Evolutionary conservation across 768 basidiomycete species (phyloP).

Genomic region (Grammothele lineata): DNA sequence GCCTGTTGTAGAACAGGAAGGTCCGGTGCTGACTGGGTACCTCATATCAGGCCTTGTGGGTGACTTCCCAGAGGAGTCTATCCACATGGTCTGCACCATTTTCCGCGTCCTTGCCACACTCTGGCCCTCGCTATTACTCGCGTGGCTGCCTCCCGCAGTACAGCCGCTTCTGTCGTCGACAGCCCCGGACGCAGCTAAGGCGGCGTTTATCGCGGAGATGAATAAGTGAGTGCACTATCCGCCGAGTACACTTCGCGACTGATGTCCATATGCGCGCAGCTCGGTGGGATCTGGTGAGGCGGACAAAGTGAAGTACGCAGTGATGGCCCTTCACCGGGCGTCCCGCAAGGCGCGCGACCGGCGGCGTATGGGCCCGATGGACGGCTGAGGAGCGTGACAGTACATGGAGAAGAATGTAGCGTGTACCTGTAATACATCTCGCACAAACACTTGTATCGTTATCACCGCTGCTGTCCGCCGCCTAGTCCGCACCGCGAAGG

Average conservation of each 20-base stretch:
- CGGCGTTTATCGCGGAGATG: slow-evolving; percentile 70
- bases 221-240: slow-evolving; percentile 52
- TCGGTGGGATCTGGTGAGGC: slow-evolving; percentile 59
- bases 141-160: slow-evolving; percentile 70
- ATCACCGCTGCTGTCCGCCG: no score
- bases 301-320: slow-evolving; percentile 80
- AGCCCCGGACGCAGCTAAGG: slow-evolving; percentile 61
- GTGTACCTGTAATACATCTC: slow-evolving; percentile 15
- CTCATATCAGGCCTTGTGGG: slow-evolving; percentile 77
- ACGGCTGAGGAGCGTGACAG: slow-evolving; percentile 25
- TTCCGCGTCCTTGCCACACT: slow-evolving; percentile 61
- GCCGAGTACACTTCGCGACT: not conserved
- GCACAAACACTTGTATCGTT: slow-evolving; percentile 5
- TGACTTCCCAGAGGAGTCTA: slow-evolving; percentile 85
- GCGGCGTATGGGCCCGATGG: slow-evolving; percentile 38
- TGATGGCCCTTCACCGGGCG: slow-evolving; percentile 65
- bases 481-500: no score
- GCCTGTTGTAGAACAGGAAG: slow-evolving; percentile 61
- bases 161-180: slow-evolving; percentile 61
- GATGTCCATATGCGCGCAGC: slow-evolving; percentile 37
- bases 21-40: slow-evolving; percentile 63
- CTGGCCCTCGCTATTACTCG: slow-evolving; percentile 66
- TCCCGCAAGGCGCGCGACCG: slow-evolving; percentile 74
- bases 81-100: slow-evolving; percentile 69
- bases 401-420: slow-evolving; percentile 9